Percentiles rank a stretch among this genome's conserved stretches.
Evolutionary conservation across 768 basidiomycete species (phyloP).

Genomic region (Tulasnella sp.): DNA sequence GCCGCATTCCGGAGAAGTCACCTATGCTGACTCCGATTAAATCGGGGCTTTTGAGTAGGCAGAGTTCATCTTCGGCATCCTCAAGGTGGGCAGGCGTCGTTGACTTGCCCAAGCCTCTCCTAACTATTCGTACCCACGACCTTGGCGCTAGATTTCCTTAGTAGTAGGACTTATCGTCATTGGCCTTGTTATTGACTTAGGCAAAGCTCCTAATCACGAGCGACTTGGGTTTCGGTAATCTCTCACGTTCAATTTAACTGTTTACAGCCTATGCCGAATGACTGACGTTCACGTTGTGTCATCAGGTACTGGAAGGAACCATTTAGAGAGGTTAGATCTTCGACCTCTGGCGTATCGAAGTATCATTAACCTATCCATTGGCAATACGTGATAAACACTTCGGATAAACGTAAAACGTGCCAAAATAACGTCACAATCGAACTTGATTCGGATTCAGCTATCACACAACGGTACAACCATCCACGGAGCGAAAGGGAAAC

Average conservation of each 20-base stretch:
- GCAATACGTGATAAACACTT: too few relatives aligned
- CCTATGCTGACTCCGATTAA: too few relatives aligned
- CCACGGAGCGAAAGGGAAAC: constrained; percentile 14
- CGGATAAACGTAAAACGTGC: too few relatives aligned
- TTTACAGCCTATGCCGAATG: not conserved
- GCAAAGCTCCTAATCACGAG: constrained; percentile 12
- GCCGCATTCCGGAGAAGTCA: too few relatives aligned
- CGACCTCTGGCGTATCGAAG: not conserved
- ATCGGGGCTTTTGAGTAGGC: constrained; percentile 15
- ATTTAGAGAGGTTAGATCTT: constrained; percentile 13
- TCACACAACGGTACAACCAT: constrained; percentile 6
- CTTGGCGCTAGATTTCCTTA: constrained; percentile 9
- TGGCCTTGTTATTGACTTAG: constrained; percentile 18
- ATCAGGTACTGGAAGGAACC: constrained; percentile 18
- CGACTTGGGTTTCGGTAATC: constrained; percentile 15
- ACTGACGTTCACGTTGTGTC: not conserved
- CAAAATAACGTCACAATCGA: too few relatives aligned
- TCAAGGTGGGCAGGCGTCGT: constrained; percentile 13
- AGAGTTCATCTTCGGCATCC: constrained; percentile 18
- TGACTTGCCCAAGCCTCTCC: not conserved
- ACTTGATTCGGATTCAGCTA: constrained; percentile 4
- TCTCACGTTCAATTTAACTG: not conserved
- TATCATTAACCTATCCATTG: too few relatives aligned
- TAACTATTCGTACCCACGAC: not conserved
- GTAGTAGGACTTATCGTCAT: constrained; percentile 15